Conservation (phyloP, 225 moss, liverwort and hornwort genomes). For the Straminergon stramineum region DNA sequence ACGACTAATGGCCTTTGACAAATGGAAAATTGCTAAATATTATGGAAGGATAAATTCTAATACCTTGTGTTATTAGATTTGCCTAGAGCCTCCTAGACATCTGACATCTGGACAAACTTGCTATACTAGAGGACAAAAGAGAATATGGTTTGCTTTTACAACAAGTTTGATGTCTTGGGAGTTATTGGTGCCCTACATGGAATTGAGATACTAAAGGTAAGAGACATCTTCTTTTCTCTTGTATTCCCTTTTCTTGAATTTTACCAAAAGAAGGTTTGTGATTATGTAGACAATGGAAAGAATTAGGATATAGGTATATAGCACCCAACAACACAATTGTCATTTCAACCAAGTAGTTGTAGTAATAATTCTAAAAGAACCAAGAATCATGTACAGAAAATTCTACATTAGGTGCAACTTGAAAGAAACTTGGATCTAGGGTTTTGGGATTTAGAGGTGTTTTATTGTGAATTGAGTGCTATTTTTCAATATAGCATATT, state of each 20-base stretch:
- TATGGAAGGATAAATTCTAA: background rate
- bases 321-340: background rate
- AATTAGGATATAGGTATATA: background rate
- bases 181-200: rapidly evolving
- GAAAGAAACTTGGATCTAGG: rapidly evolving
- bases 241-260: background rate
- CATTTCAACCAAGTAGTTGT: background rate
- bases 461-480: background rate
- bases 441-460: background rate
- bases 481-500: background rate
- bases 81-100: background rate
- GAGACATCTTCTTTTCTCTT: background rate
- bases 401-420: background rate
- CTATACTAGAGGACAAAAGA: background rate
- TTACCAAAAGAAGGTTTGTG: background rate
- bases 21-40: background rate
- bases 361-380: background rate
- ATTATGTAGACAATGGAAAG: background rate
- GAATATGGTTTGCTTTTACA: background rate
- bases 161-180: background rate
- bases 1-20: too few species aligned
- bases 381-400: background rate
- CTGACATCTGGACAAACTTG: rapidly evolving
- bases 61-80: background rate
- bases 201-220: background rate